Evolutionary conservation across 2,329 filamentous ascomycete species (phyloP).

Genomic region (Microdochium bolleyi): DNA sequence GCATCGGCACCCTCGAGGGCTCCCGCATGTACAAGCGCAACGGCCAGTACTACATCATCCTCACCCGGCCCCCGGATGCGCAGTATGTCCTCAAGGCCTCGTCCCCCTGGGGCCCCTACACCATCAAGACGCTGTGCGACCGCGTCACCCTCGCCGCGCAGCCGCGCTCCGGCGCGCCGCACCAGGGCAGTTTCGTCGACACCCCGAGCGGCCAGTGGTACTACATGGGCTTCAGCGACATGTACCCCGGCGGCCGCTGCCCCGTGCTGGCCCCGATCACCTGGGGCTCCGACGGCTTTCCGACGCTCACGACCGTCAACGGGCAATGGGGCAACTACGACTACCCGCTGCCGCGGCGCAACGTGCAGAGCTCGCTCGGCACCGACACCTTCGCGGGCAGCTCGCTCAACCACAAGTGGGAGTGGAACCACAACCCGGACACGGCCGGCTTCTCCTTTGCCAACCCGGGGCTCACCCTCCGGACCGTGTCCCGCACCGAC

Average conservation of each 20-base stretch:
- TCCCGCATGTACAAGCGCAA: constrained; percentile 46
- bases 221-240: constrained; percentile 48
- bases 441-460: constrained; percentile 31
- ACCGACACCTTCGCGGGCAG: constrained; percentile 36
- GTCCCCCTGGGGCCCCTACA: constrained; percentile 45
- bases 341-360: constrained; percentile 29
- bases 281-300: constrained; percentile 45
- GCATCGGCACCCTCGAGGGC: constrained; percentile 33
- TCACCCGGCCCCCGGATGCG: constrained; percentile 32
- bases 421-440: constrained; percentile 58
- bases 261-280: constrained; percentile 48
- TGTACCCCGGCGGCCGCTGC: constrained; percentile 47
- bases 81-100: constrained; percentile 42
- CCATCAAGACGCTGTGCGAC: constrained; percentile 32
- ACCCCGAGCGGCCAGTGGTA: constrained; percentile 47
- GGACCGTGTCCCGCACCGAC: constrained; percentile 40
- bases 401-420: constrained; percentile 37
- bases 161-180: constrained; percentile 32
- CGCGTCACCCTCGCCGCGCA: constrained; percentile 31
- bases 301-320: constrained; percentile 29
- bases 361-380: constrained; percentile 20
- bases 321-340: constrained; percentile 35
- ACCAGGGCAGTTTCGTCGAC: constrained; percentile 49
- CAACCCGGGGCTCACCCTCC: constrained; percentile 34
- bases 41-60: constrained; percentile 46